Percentiles rank a stretch among this genome's conserved stretches.
Evolutionary conservation across 2,329 filamentous ascomycete species (phyloP).

Genomic region (Simplicillium aogashimaense): DNA sequence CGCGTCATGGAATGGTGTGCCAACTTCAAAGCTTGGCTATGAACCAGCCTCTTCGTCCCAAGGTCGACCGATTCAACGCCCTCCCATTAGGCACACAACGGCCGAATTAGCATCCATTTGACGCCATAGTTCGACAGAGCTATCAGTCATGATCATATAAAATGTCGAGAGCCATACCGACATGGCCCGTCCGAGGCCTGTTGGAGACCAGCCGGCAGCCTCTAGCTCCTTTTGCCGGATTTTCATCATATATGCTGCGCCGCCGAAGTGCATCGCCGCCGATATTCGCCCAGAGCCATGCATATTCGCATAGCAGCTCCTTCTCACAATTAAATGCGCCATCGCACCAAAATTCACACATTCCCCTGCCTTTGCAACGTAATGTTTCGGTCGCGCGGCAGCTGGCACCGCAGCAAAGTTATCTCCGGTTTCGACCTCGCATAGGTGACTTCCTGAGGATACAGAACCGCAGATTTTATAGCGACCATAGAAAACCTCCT

Average conservation of each 20-base stretch:
- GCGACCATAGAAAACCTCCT: too few relatives aligned
- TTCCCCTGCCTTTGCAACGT: too few relatives aligned
- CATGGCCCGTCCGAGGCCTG: constrained; percentile 24
- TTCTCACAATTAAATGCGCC: too few relatives aligned
- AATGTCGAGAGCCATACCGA: constrained; percentile 29
- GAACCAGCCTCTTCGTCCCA: neutral
- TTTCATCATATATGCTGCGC: neutral
- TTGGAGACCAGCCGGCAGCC: constrained; percentile 18
- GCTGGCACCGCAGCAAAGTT: too few relatives aligned
- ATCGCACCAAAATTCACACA: too few relatives aligned
- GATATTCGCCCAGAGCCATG: too few relatives aligned
- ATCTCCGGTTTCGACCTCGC: too few relatives aligned
- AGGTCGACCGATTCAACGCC: neutral
- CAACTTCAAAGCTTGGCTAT: constrained; percentile 3
- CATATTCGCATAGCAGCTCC: too few relatives aligned
- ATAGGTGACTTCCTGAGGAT: too few relatives aligned
- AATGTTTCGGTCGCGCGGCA: too few relatives aligned
- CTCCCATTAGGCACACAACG: neutral
- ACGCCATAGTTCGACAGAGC: constrained; percentile 9
- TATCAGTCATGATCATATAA: constrained; percentile 24
- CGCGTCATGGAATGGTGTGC: constrained; percentile 25
- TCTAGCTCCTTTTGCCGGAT: constrained; percentile 4
- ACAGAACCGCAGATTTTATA: too few relatives aligned
- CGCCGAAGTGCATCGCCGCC: too few relatives aligned
- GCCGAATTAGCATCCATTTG: constrained; percentile 2